Percentiles rank a stretch among this genome's conserved stretches.
Evolutionary conservation across 768 basidiomycete species (phyloP).

Genomic region (Phanerochaete sordida): DNA sequence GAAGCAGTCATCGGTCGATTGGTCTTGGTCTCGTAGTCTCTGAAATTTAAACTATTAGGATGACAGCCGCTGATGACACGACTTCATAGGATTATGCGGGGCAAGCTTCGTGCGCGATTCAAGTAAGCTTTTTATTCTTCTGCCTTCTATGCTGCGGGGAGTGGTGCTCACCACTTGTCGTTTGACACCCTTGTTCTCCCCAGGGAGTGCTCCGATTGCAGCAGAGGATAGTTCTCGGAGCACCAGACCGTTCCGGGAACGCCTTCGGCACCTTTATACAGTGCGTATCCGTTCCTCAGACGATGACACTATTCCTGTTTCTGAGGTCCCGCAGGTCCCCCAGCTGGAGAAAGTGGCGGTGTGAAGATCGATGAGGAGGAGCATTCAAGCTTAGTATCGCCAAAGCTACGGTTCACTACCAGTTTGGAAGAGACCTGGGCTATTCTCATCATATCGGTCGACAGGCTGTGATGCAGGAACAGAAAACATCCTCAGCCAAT

Average conservation of each 20-base stretch:
- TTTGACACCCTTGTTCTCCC: no score
- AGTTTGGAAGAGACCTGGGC: background rate
- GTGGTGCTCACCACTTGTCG: no score
- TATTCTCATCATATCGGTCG: background rate
- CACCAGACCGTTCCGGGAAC: background rate
- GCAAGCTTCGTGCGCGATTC: background rate
- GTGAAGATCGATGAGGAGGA: conserved; percentile 5
- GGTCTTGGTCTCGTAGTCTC: background rate
- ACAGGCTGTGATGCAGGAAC: background rate
- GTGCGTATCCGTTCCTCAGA: background rate
- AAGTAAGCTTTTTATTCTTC: background rate
- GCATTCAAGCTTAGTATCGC: background rate
- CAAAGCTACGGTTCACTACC: background rate
- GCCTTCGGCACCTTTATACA: background rate
- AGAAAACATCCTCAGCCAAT: background rate
- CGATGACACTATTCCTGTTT: background rate
- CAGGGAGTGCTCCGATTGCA: background rate
- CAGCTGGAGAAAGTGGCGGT: background rate
- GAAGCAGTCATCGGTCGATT: background rate
- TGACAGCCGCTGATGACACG: conserved; percentile 4
- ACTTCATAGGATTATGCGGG: background rate
- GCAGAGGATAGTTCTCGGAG: background rate
- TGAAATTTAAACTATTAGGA: conserved; percentile 10
- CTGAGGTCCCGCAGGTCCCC: background rate
- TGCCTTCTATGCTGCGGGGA: no score